Evolutionary conservation across 2,329 filamentous ascomycete genomes (phyloP).

Genomic region (Cladosporium colombiae): DNA sequence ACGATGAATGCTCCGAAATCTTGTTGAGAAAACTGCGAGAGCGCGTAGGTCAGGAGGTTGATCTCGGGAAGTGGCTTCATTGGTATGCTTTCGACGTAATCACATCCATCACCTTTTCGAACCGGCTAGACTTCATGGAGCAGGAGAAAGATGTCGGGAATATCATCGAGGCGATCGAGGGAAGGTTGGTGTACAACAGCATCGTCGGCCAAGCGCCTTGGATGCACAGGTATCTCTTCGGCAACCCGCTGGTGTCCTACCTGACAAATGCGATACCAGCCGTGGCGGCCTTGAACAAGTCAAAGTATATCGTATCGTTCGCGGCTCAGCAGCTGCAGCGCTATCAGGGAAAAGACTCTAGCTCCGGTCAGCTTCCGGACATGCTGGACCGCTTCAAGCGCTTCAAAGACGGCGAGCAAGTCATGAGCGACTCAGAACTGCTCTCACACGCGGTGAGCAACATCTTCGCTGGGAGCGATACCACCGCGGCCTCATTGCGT

Average conservation of each 20-base stretch:
- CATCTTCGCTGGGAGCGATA: slow-evolving; percentile 47
- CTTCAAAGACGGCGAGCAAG: slow-evolving; percentile 27
- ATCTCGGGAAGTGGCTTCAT: slow-evolving; percentile 30
- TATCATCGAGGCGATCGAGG: slow-evolving; percentile 21
- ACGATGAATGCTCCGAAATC: slow-evolving; percentile 29
- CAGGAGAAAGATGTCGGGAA: slow-evolving; percentile 24
- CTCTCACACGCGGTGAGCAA: slow-evolving; percentile 44
- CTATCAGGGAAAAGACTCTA: slow-evolving; percentile 25
- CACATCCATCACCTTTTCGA: slow-evolving; percentile 29
- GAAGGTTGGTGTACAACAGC: slow-evolving; percentile 28
- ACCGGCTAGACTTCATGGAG: slow-evolving; percentile 27
- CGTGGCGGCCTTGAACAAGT: slow-evolving; percentile 26
- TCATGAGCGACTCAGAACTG: slow-evolving; percentile 27
- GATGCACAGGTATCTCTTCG: slow-evolving; percentile 29
- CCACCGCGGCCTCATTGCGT: slow-evolving; percentile 44
- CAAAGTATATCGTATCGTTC: slow-evolving; percentile 29
- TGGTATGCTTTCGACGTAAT: slow-evolving; percentile 32
- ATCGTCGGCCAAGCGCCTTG: slow-evolving; percentile 28
- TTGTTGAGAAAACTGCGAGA: slow-evolving; percentile 26
- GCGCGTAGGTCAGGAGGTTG: slow-evolving; percentile 24
- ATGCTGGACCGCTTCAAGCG: slow-evolving; percentile 31
- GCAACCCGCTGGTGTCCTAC: slow-evolving; percentile 23
- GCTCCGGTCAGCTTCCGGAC: slow-evolving; percentile 21
- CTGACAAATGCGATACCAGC: slow-evolving; percentile 26
- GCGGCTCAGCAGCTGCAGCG: slow-evolving; percentile 26